phyloP scores from a whole-genome alignment of 495 filamentous ascomycete species.

The Pseudomonodictys pantanalensis region DNA sequence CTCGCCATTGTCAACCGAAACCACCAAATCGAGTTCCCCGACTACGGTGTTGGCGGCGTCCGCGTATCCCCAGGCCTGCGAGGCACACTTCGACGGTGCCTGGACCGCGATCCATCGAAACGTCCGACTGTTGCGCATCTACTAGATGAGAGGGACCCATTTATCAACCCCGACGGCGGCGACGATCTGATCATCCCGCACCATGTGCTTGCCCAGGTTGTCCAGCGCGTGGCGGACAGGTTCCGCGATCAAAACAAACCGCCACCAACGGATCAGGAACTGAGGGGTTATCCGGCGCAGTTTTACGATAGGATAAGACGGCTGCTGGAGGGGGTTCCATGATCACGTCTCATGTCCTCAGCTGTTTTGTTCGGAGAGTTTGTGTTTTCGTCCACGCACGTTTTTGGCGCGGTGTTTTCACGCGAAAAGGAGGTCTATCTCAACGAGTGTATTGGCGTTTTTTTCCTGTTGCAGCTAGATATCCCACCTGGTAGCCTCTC shows the following conservation, averaged over 20 bases:
- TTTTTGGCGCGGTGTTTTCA: too few species aligned
- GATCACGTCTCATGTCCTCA: too few species aligned
- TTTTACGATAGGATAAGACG: conserved; percentile 65
- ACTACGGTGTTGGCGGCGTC: conserved; percentile 68
- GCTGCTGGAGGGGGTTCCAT: too few species aligned
- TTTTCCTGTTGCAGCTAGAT: too few species aligned
- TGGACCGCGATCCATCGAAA: conserved; percentile 72
- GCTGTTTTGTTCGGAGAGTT: too few species aligned
- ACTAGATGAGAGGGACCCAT: conserved; percentile 67
- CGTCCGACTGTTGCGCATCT: conserved; percentile 78
- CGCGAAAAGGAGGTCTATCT: too few species aligned
- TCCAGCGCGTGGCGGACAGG: conserved; percentile 72
- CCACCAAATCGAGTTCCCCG: conserved; percentile 78
- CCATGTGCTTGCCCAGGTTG: conserved; percentile 71
- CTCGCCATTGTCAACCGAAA: conserved; percentile 86
- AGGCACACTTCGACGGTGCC: conserved; percentile 70
- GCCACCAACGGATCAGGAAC: conserved; percentile 68
- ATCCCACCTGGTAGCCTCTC: too few species aligned
- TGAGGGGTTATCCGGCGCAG: conserved; percentile 65
- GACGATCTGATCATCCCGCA: conserved; percentile 70
- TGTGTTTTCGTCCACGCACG: too few species aligned
- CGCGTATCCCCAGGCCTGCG: conserved; percentile 68
- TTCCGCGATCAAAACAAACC: conserved; percentile 58
- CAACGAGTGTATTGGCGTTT: too few species aligned
- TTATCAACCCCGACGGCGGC: conserved; percentile 71